phyloP scores from a whole-genome alignment of 352 stramenopile species.

The Pythium dissotocum region DNA sequence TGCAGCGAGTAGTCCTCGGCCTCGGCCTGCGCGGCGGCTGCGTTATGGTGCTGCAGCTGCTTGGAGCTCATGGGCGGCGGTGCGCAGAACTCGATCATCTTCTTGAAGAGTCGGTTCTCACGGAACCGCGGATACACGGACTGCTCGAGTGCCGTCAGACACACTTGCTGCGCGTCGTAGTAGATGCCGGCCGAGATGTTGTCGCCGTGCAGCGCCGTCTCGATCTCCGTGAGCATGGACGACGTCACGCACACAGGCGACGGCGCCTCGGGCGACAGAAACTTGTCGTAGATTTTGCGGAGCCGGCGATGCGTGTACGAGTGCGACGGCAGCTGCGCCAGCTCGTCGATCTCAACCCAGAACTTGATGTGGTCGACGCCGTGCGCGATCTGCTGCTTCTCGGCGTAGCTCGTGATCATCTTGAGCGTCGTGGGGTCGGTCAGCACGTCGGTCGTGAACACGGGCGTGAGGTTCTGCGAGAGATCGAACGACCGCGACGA shows the following conservation, averaged over 20 bases:
- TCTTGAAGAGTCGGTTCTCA: constrained; percentile 72
- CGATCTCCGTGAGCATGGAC: constrained; percentile 70
- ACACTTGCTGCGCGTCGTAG: constrained; percentile 61
- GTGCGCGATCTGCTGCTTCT: constrained; percentile 54
- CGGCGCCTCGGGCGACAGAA: constrained; percentile 64
- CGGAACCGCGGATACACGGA: constrained; percentile 78
- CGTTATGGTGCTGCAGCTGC: constrained; percentile 23
- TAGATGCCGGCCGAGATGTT: constrained; percentile 79
- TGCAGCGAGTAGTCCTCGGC: constrained; percentile 63
- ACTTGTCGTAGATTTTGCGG: constrained; percentile 88
- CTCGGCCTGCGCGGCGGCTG: constrained; percentile 21
- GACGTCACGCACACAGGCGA: constrained; percentile 76
- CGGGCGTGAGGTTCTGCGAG: constrained; percentile 68
- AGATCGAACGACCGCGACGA: constrained; percentile 42
- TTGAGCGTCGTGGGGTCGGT: constrained; percentile 72
- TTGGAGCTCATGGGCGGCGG: constrained; percentile 19
- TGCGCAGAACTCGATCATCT: constrained; percentile 77
- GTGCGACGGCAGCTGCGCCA: constrained; percentile 70
- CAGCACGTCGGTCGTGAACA: constrained; percentile 82
- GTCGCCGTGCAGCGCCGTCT: constrained; percentile 54
- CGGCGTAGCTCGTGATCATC: constrained; percentile 65
- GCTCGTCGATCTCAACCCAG: constrained; percentile 81
- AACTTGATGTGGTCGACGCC: constrained; percentile 71
- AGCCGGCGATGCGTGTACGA: constrained; percentile 81
- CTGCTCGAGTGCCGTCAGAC: constrained; percentile 63